These are phyloP conservation scores for Rhizopogon vesiculosus DNA, from an alignment of 768 basidiomycete species.

Conservation along the genomic window DNA sequence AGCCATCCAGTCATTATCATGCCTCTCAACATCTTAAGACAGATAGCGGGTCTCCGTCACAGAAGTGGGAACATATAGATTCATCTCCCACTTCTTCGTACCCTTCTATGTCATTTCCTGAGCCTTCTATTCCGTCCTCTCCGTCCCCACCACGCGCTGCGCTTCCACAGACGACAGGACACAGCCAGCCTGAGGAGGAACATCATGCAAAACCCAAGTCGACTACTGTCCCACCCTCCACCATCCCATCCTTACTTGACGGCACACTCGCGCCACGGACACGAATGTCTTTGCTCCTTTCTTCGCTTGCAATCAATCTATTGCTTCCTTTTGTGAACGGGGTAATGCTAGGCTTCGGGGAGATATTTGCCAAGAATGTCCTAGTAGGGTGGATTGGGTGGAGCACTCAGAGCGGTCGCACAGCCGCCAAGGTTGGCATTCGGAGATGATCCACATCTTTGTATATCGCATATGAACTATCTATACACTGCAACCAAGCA, in stretches of 20 bases:
- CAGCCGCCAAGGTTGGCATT: constrained; percentile 20
- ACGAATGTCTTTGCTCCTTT: constrained; percentile 44
- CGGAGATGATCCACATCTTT: constrained; percentile 9
- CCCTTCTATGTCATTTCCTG: constrained; percentile 78
- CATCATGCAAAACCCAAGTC: constrained; percentile 17
- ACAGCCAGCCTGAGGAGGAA: constrained; percentile 11
- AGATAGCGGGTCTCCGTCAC: constrained; percentile 30
- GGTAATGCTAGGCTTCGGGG: constrained; percentile 95
- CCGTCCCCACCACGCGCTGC: constrained; percentile 25
- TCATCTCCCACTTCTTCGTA: constrained; percentile 58
- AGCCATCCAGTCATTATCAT: constrained; percentile 13
- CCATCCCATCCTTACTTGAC: constrained; percentile 71
- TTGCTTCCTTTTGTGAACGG: constrained; percentile 88
- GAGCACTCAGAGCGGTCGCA: constrained; percentile 24
- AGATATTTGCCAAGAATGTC: constrained; percentile 85
- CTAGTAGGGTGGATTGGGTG: constrained; percentile 50
- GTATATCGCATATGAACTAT: background rate
- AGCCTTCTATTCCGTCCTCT: constrained; percentile 50
- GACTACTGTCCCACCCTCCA: constrained; percentile 34
- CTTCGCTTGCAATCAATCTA: constrained; percentile 80
- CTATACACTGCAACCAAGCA: no score
- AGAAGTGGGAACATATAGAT: constrained; percentile 74
- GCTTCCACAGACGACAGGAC: constrained; percentile 11
- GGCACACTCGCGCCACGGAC: constrained; percentile 54
- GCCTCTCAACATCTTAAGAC: constrained; percentile 4